Base-by-base conservation (phyloP, 768 basidiomycete species). In the Podaxis sp. region DNA sequence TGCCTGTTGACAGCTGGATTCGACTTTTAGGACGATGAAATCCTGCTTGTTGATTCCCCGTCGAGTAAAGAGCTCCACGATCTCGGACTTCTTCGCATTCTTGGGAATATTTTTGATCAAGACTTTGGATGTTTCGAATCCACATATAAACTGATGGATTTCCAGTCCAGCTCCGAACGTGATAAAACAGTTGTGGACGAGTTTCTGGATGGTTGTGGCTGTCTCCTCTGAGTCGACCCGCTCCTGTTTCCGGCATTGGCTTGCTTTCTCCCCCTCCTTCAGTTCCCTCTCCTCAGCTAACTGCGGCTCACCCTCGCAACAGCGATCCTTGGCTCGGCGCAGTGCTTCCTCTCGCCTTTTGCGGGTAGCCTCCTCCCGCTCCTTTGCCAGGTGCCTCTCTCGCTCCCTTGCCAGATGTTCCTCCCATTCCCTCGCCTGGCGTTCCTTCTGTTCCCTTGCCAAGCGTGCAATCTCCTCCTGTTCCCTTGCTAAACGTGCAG, bases 1-100 rank as follows among this genome's bases (percentile, higher is more conserved):
- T 1, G 82, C 80, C 60, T 82, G 81, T 3, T 71, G 66, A 41
- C 64, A 75, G 28, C 67, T 61, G 20, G 66, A 37, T 30, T 61
- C 66, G 40, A 55, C 71, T 62, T 73, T 73, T 49, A 56, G 33
- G n/a, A 38, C 22, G 3, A 22, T 57, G 4, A 67, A 17, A 13
- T 64, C 44, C 15, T 53, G 30, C 17, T 50, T 2, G 41, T 62
- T 51, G n/a, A 70, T 30, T 7, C 62, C 48, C 48, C 62, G 56
- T 22, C 64, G 59, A 3, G 48, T 22, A 49, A 67, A 66, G 2
- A 70, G 20, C 36, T 62, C 59, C 17, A 51, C 30, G n/a, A 70
- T 56, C 36, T 70, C 69, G 10, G 51, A 30, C 10, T 46, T 7
- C 7, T 28, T 53, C 1, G 62, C 64, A 36, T 67, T 52, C 38